Base-by-base conservation (phyloP, 1,284 basidiomycete species). In the Austroboletus niveus region DNA sequence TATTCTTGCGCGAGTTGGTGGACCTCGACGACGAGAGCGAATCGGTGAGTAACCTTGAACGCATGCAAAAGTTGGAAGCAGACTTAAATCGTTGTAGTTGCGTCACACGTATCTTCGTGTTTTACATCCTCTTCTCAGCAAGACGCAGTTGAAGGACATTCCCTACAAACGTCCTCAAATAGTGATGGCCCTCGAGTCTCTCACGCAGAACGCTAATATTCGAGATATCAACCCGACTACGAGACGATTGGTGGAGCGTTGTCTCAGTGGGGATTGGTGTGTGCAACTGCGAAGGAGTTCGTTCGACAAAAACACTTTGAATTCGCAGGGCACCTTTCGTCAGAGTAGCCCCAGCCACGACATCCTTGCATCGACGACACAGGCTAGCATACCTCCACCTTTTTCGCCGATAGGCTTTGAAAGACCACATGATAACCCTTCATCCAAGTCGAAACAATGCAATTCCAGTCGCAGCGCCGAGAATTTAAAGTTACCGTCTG, bases 101-200 rank as follows among this genome's bases (percentile, higher is more conserved):
- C 89, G 94, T 32, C 96, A 99, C 69, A 98, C 96, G 0, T 99
- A 96, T 66, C 85, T 99, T 17, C 89, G 96, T 14, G 97, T 99
- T 2, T 78, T 99, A 5, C 93, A 98, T 65, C 96, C 96, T 0
- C 84, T 99, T 5, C 79, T 99, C 27, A 94, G 91, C 15, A 93
- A 93, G 68, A 99, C 97, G 0, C 97, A 99, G 69, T 79, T 99
- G 7, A 85, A 87, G 32, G 75, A 75, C 50, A 77, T 83, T 55
- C 87, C 92, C 0, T 98, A 99, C 77, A 99, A 99, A 69, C 88
- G 94, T 5, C 78, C 87, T 0, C 90, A 97, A 68, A 91, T 99
- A 57, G 84, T 92, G 11, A 81, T 84, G 41, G 79, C 91, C 6
- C 80, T 99, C n/a, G 84, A 92, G 58, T 87, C 83, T 0, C 78